Percentiles rank a stretch among this genome's conserved stretches.
Evolutionary conservation across 768 basidiomycete species (phyloP).

Genomic region (Suillus variegatus): DNA sequence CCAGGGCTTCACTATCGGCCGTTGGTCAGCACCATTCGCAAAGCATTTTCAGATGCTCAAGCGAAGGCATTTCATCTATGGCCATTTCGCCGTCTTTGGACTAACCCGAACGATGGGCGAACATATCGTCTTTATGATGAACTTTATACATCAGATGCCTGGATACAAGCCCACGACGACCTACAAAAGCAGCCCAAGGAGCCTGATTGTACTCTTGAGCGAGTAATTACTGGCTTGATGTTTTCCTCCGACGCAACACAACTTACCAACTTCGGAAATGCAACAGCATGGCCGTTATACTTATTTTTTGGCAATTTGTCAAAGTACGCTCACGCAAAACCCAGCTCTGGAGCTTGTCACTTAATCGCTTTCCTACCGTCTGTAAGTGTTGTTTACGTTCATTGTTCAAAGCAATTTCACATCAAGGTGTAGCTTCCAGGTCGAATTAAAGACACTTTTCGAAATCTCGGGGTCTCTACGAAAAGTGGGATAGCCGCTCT

Average conservation of each 20-base stretch:
- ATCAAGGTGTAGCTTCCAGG: neutral
- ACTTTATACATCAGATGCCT: constrained; percentile 19
- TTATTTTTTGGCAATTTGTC: constrained; percentile 19
- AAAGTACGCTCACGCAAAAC: constrained; percentile 16
- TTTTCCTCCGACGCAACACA: constrained; percentile 13
- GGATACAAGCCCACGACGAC: constrained; percentile 18
- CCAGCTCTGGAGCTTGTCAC: constrained; percentile 14
- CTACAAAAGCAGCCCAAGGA: constrained; percentile 15
- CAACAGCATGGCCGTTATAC: constrained; percentile 21
- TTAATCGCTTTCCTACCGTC: constrained; percentile 15
- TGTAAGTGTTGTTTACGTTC: neutral
- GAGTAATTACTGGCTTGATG: constrained; percentile 10
- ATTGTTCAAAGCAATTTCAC: too few species aligned
- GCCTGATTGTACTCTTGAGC: constrained; percentile 16
- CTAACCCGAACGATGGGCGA: neutral
- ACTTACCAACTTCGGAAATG: neutral
- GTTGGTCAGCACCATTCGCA: constrained; percentile 13
- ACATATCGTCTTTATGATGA: constrained; percentile 18
- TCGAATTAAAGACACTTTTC: neutral
- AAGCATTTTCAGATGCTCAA: constrained; percentile 5
- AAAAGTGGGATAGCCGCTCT: neutral
- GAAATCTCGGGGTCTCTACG: neutral
- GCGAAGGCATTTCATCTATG: constrained; percentile 21
- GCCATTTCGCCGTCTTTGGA: constrained; percentile 23
- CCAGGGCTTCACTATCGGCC: constrained; percentile 17